These are phyloP conservation scores for Vitis hybrid DNA, from an alignment of 177 flowering plant species.

Conservation along the genomic window DNA sequence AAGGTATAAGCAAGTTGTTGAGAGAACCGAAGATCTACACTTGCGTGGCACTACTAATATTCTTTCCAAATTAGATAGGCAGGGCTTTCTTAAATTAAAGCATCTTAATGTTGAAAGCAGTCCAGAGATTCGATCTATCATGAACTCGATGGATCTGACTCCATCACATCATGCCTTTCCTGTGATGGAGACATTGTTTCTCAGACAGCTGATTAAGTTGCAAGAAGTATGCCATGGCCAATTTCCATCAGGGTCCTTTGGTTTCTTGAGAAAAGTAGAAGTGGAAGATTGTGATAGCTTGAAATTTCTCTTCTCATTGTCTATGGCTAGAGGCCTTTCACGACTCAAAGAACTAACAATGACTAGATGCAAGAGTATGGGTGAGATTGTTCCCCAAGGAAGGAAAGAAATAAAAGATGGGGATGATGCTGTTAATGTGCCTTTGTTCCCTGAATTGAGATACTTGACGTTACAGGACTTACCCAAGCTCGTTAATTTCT, in stretches of 20 bases:
- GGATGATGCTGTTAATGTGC: not conserved
- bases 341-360: no score
- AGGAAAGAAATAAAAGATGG: not conserved
- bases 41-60: not conserved
- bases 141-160: no score
- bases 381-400: not conserved
- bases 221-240: not conserved
- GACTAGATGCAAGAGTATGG: no score
- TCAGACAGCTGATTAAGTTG: not conserved
- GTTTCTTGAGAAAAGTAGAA: not conserved
- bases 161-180: not conserved
- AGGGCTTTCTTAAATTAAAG: not conserved
- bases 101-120: not conserved
- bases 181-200: not conserved
- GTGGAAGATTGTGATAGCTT: not conserved
- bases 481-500: no score
- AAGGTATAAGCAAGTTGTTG: no score
- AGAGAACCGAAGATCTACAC: no score
- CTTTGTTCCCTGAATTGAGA: no score
- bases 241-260: not conserved
- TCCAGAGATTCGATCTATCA: no score
- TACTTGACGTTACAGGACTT: no score
- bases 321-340: no score
- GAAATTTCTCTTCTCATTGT: no score
- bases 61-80: not conserved